Percentiles rank a stretch among this genome's conserved stretches.
phyloP scores from a whole-genome alignment of 176 grass and related monocot genomes.

The Musa troglodytarum region DNA sequence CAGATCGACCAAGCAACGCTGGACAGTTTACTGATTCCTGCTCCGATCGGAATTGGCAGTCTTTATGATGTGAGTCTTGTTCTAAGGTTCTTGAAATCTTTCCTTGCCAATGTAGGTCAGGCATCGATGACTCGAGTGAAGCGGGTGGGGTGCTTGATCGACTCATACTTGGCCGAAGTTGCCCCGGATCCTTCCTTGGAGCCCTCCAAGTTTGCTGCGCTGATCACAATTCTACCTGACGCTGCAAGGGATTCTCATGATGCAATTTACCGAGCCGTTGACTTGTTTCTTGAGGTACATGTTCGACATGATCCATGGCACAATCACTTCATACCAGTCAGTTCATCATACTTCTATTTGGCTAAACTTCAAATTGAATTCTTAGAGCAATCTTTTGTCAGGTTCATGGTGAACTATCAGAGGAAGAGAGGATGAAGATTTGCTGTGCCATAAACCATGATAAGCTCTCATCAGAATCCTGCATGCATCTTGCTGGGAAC shows the following conservation, averaged over 20 bases:
- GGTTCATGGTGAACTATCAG: conserved; percentile 55
- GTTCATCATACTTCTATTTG: too few species aligned
- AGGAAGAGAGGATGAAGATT: conserved; percentile 86
- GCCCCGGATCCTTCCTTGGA: conserved; percentile 67
- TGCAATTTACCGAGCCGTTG: conserved; percentile 67
- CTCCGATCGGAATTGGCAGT: conserved; percentile 34
- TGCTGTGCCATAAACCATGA: conserved; percentile 69
- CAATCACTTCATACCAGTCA: background rate
- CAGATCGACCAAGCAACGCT: conserved; percentile 77
- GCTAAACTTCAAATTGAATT: background rate
- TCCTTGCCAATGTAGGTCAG: conserved; percentile 26
- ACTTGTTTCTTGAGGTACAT: conserved; percentile 74
- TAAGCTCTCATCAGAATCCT: conserved; percentile 76
- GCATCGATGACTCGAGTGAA: conserved; percentile 34
- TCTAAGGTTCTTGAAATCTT: conserved; percentile 57
- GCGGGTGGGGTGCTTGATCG: conserved; percentile 52
- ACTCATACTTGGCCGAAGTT: conserved; percentile 79
- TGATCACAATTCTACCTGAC: conserved; percentile 50
- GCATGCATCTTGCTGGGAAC: conserved; percentile 73
- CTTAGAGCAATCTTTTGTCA: conserved; percentile 7
- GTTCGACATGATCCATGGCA: background rate
- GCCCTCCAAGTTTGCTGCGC: conserved; percentile 51
- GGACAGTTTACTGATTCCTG: conserved; percentile 72
- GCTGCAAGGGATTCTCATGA: conserved; percentile 78
- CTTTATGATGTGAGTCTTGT: conserved; percentile 67